Evolutionary conservation across 495 filamentous ascomycete genomes (phyloP).

Genomic region (Amphirosellinia nigrospora): DNA sequence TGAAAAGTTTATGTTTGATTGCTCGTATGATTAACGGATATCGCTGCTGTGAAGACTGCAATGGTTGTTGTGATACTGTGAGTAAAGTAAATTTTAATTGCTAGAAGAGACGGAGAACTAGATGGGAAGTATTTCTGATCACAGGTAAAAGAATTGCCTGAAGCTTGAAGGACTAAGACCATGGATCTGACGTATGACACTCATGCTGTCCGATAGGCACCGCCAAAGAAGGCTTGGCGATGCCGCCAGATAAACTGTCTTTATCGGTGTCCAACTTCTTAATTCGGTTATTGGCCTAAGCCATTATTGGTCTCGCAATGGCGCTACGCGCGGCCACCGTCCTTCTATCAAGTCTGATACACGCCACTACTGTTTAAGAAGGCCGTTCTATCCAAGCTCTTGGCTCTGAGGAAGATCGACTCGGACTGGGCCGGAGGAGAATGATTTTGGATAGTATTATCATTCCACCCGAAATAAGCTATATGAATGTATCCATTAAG

Average conservation of each 20-base stretch:
- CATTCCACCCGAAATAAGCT: background rate
- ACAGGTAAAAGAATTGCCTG: background rate
- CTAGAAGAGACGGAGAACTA: background rate
- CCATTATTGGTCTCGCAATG: background rate
- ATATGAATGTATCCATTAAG: background rate
- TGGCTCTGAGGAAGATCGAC: constrained; percentile 6
- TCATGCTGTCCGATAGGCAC: constrained; percentile 8
- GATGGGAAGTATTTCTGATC: background rate
- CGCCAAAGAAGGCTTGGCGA: constrained; percentile 23
- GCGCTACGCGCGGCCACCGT: background rate
- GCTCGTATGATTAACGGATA: background rate
- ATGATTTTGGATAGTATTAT: background rate
- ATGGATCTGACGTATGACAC: constrained; percentile 6
- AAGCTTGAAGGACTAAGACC: background rate
- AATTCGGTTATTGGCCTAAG: constrained; percentile 12
- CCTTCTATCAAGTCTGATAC: constrained; percentile 3
- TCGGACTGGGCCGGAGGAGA: background rate
- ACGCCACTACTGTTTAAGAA: constrained; percentile 20
- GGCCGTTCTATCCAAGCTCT: constrained; percentile 1
- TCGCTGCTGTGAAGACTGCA: background rate
- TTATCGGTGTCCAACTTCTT: constrained; percentile 5
- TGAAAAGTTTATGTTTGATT: background rate
- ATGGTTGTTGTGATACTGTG: background rate
- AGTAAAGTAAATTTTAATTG: background rate
- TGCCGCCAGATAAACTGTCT: constrained; percentile 17